Percentiles rank a stretch among this genome's conserved stretches.
Conservation (phyloP, 495 filamentous ascomycete species). For the Polyplosphaeria fusca region DNA sequence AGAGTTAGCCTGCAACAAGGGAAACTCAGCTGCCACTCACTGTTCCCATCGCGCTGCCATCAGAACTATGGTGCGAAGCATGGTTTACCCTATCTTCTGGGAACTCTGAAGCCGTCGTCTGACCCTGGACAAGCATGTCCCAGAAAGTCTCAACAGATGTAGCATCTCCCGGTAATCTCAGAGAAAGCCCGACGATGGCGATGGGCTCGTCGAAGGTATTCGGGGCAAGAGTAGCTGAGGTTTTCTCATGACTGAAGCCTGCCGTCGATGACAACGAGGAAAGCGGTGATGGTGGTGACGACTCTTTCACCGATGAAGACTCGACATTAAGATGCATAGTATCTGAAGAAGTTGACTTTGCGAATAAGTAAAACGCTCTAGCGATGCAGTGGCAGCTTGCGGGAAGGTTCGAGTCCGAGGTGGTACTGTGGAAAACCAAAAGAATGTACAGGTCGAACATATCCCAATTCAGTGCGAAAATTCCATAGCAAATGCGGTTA, state of each 20-base stretch:
- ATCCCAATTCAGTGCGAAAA: too few relatives aligned
- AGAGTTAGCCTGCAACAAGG: neutral
- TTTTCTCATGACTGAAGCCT: neutral
- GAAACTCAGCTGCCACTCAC: neutral
- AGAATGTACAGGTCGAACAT: too few relatives aligned
- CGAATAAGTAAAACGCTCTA: too few relatives aligned
- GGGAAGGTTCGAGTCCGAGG: too few relatives aligned
- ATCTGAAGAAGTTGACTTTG: too few relatives aligned
- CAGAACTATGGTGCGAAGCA: neutral
- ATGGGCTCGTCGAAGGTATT: slow-evolving; percentile 1
- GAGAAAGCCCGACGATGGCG: slow-evolving; percentile 13
- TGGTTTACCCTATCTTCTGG: slow-evolving; percentile 8
- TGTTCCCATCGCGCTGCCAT: neutral
- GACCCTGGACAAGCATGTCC: neutral
- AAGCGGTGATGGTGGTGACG: neutral
- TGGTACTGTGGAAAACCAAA: too few relatives aligned
- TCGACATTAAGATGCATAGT: neutral
- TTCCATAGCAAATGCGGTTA: too few relatives aligned
- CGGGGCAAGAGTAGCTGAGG: neutral
- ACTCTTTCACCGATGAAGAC: neutral
- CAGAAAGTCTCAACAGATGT: slow-evolving; percentile 1
- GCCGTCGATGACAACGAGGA: neutral
- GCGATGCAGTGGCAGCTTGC: too few relatives aligned
- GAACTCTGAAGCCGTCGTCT: neutral
- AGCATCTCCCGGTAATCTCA: slow-evolving; percentile 5